phyloP scores from a whole-genome alignment of 345 rosid species.

The Eucalyptus tenuipes region DNA sequence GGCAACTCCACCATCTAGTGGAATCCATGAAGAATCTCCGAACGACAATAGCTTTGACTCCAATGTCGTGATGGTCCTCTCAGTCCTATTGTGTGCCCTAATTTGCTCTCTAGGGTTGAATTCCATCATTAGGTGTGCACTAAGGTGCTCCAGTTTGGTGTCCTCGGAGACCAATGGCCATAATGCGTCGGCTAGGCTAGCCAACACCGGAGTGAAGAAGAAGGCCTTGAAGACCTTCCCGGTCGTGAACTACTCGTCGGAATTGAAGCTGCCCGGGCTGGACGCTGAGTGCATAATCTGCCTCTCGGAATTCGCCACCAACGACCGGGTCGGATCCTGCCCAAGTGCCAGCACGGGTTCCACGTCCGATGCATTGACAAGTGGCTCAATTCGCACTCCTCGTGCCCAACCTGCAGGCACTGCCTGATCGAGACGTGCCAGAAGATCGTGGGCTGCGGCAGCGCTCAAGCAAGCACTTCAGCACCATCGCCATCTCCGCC shows the following conservation, averaged over 20 bases:
- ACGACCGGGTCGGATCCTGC: slow-evolving; percentile 68
- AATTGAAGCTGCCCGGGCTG: slow-evolving; percentile 36
- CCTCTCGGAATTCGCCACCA: slow-evolving; percentile 45
- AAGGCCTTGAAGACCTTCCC: slow-evolving; percentile 71
- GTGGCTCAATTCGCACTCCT: slow-evolving; percentile 85
- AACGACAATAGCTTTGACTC: slow-evolving; percentile 41
- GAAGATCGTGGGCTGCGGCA: slow-evolving; percentile 25
- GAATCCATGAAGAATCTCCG: background rate
- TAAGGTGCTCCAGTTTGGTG: slow-evolving; percentile 38
- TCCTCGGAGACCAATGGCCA: slow-evolving; percentile 9
- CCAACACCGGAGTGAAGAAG: slow-evolving; percentile 67
- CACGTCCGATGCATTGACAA: slow-evolving; percentile 80
- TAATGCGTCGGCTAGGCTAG: slow-evolving; percentile 17
- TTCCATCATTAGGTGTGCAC: slow-evolving; percentile 57
- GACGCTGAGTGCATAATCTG: slow-evolving; percentile 76
- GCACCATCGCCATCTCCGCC: background rate
- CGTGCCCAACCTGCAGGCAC: slow-evolving; percentile 91
- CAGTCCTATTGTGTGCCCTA: slow-evolving; percentile 77
- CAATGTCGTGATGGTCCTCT: slow-evolving; percentile 67
- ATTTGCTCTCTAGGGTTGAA: slow-evolving; percentile 77
- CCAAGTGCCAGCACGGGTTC: slow-evolving; percentile 83
- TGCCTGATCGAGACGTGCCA: slow-evolving; percentile 69
- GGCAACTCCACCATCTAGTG: slow-evolving; percentile 2
- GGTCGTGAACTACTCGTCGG: slow-evolving; percentile 38
- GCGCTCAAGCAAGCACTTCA: background rate